Percentiles rank a stretch among this genome's conserved stretches.
These are phyloP conservation scores for Hygrocybe punicea DNA, from an alignment of 768 basidiomycete genomes.

Conservation along the genomic window DNA sequence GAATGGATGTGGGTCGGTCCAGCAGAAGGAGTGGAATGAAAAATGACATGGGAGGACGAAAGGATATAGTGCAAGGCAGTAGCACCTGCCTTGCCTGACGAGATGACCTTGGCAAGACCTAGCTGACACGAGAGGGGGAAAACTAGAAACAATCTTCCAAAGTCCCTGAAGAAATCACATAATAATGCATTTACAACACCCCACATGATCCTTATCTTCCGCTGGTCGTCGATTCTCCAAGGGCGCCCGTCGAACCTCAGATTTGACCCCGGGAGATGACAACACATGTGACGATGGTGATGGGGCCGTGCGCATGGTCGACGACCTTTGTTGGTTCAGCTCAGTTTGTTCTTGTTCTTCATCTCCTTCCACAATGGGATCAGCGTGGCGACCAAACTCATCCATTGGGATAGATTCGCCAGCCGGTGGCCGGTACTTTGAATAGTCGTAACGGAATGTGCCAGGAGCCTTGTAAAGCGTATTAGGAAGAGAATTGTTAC, in stretches of 20 bases:
- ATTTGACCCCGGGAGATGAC: conserved; percentile 13
- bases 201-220: conserved; percentile 50
- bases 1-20: neutral
- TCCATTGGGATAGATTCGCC: conserved; percentile 54
- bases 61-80: neutral
- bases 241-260: conserved; percentile 27
- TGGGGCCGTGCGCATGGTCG: conserved; percentile 36
- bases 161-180: conserved; percentile 52
- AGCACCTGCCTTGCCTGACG: no score
- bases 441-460: conserved; percentile 74
- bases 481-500: conserved; percentile 6
- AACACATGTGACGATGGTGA: conserved; percentile 22
- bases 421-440: conserved; percentile 60
- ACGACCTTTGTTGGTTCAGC: conserved; percentile 25
- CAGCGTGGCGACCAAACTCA: conserved; percentile 54
- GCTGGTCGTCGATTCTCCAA: conserved; percentile 34
- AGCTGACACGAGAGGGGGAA: no score
- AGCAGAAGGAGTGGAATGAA: neutral
- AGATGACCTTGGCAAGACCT: no score
- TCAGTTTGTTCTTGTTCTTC: conserved; percentile 16
- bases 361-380: conserved; percentile 22
- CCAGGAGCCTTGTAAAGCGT: conserved; percentile 60
- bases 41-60: neutral
- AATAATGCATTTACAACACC: conserved; percentile 80
- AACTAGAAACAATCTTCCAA: no score